phyloP scores from a whole-genome alignment of 2,329 filamentous ascomycete genomes.

The Ophiostoma australiae region DNA sequence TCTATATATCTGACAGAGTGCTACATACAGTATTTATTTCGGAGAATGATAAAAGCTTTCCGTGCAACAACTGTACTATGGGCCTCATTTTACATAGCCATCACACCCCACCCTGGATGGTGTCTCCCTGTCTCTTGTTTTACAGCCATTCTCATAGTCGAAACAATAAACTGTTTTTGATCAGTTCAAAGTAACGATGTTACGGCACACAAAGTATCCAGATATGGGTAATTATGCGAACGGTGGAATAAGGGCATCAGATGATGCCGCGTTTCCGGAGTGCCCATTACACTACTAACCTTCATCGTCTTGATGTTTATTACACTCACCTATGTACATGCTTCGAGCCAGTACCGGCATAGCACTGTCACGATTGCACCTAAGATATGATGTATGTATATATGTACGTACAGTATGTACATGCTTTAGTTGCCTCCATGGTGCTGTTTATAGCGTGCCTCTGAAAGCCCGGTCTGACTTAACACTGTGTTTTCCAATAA shows the following conservation, averaged over 20 bases:
- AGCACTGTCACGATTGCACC: background rate
- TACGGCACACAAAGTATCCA: background rate
- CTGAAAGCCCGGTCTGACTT: background rate
- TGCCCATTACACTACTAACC: background rate
- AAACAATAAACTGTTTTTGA: background rate
- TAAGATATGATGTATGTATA: too few species aligned
- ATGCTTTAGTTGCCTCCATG: too few species aligned
- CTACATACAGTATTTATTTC: too few species aligned
- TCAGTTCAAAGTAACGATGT: background rate
- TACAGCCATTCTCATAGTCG: background rate
- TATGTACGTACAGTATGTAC: too few species aligned
- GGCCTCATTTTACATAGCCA: background rate
- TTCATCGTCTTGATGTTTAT: background rate
- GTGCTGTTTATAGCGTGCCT: too few species aligned
- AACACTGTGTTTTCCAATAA: background rate
- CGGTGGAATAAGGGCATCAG: too few species aligned
- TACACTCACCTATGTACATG: background rate
- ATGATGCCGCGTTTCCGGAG: background rate
- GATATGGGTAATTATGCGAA: background rate
- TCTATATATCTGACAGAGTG: too few species aligned
- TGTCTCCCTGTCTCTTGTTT: background rate
- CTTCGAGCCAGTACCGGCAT: conserved; percentile 2
- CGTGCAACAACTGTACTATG: background rate
- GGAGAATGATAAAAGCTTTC: too few species aligned
- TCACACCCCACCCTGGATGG: background rate